Conservation (phyloP, 192 early-diverging fungal species). For the Obelidium mucronatum region DNA sequence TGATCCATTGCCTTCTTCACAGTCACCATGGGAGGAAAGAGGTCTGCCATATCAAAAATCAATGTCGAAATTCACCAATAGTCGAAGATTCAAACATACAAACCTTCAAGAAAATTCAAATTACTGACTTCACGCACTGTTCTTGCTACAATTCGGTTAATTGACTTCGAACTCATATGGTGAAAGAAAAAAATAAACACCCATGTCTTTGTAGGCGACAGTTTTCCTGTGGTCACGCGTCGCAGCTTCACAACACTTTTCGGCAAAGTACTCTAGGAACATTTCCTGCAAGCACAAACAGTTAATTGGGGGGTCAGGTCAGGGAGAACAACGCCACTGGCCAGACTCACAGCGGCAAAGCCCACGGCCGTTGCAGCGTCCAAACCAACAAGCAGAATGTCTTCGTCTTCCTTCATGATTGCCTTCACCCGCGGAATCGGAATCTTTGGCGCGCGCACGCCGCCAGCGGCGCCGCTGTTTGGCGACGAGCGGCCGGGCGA, state of each 20-base stretch:
- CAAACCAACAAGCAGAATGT: conserved; percentile 5
- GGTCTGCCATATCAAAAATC: neutral
- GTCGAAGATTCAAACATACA: neutral
- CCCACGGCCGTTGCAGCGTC: conserved; percentile 12
- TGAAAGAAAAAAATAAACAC: neutral
- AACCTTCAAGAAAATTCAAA: conserved; percentile 34
- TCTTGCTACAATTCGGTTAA: neutral
- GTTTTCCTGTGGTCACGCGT: conserved; percentile 6
- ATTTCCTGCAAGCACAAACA: neutral
- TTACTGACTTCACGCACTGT: conserved; percentile 26
- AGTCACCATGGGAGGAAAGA: conserved; percentile 12
- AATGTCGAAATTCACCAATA: neutral
- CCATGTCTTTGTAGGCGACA: conserved; percentile 26
- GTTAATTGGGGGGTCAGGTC: neutral
- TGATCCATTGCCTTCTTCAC: conserved; percentile 1
- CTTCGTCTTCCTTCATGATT: conserved; percentile 36
- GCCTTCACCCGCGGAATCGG: conserved; percentile 30
- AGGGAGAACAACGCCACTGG: neutral
- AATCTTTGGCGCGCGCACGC: conserved; percentile 12
- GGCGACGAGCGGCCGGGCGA: no score
- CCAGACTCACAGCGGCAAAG: conserved; percentile 22
- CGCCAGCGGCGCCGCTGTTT: neutral
- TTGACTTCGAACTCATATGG: neutral
- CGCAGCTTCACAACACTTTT: conserved; percentile 3
- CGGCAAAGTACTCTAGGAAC: conserved; percentile 28